Base-by-base conservation (phyloP, 163 green algal genomes). In the Scenedesmus sp. region DNA sequence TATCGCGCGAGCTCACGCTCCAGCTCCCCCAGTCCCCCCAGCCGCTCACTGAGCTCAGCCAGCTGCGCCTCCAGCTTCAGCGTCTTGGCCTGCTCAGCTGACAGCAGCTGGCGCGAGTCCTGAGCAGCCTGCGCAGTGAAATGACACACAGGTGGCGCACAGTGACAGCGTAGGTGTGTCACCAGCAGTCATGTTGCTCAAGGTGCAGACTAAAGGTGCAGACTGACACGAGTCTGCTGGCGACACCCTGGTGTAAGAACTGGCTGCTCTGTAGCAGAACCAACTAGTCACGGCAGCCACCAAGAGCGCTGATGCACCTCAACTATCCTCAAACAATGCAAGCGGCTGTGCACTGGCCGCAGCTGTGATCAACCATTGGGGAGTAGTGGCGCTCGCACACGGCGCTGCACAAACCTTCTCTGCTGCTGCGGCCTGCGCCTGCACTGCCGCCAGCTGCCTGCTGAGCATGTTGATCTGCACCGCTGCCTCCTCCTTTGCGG, bases 21-120 rank as follows among this genome's bases (percentile, higher is more conserved):
- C 73, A 97, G 90, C 79, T 97, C 96, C 0, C 33, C 18, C 70
- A 80, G 70, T 3, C 33, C 70, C 68, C 82, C 82, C 53, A 94
- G 82, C 68, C 91, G 61, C 89, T 96, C 92, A 16, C 82, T 90
- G 12, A 94, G 89, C 91, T 98, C 96, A 42, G 96, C 97, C 9
- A 95, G 43, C 89, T 96, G 89, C 51, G 96, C 96, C 93, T 98
- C 96, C 89, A 98, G 91, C 87, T 93, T 92, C 59, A 98, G 91
- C 16, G 89, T 88, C 88, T 94, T 93, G 35, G 83, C 81, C 88
- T 97, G 93, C 93, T 98, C 95, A 3, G 83, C 91, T 1, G 85
- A 89, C 90, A 96, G 86, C 20, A 87, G 91, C 0, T 81, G 89
- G 0, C 94, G 87, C 42, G 91, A 83, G 26, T 96, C 94, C 44